Evolutionary conservation across 805 yeast genomes (phyloP), one percentile per base, ranked within the genome.

Genomic region (Candida methanosorbosa): DNA sequence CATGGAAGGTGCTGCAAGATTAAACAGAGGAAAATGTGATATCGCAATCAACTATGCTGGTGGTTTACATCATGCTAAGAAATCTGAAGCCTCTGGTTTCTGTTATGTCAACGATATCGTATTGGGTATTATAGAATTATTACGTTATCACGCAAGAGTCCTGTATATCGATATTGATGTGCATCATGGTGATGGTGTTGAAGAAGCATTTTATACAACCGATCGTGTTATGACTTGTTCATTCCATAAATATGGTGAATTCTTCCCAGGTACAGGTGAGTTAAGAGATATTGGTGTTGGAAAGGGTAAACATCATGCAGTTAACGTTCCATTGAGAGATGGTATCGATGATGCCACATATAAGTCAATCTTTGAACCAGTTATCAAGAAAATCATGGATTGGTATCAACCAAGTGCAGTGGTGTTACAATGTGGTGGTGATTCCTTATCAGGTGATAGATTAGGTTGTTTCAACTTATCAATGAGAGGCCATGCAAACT

Each of bases 101-200:
- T 90, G 97, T 63, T 90, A 90, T 50, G 80, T 87, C 30, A 90
- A 90, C 60, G 97, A 90, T 62, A 90, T 90, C 43, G 97, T 87
- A 1, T 64, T 90, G 31, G 86, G 94, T 32, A 85, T 88, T 29
- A 65, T 90, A 41, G 86, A 90, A 54, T 66, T 90, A 28, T 64
- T 90, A 40, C 65, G 96, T 35, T 86, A 84, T 43, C 95, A 88
- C 59, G 92, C 95, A 28, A 72, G 97, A 43, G 96, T 90, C 7
- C 66, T 90, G 54, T 90, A 90, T 56, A 83, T 90, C 36, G 97
- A 90, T 58, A 88, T 87, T 37, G 97, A 90, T 57, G 73, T 90
- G 12, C 97, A 90, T 57, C 97, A 90, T 53, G 97, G 97, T 30
- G 97, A 90, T 59, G 97, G 97, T 44, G 97, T 90, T 15, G 95